These are phyloP conservation scores for Magnusiomyces tetraspermus DNA, from an alignment of 1,139 yeast genomes.

Conservation along the genomic window DNA sequence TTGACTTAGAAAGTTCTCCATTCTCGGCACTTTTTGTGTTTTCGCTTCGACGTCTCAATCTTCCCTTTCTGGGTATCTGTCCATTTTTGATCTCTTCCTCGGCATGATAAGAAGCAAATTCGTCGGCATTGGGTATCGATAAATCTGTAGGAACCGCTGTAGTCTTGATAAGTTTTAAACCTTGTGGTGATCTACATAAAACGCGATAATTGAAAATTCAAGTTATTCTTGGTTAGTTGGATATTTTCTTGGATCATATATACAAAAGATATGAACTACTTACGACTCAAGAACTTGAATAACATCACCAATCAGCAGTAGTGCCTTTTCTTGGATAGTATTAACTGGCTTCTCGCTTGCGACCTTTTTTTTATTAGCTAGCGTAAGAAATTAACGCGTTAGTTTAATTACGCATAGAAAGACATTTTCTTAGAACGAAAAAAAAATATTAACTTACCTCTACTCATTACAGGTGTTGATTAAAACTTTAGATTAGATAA, in stretches of 20 bases:
- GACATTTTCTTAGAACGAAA: no score
- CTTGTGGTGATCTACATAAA: constrained; percentile 9
- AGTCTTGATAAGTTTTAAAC: constrained; percentile 6
- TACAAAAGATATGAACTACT: not conserved
- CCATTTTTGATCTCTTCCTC: constrained; percentile 5
- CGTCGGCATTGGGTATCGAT: constrained; percentile 8
- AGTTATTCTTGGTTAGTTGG: no score
- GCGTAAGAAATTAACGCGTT: no score
- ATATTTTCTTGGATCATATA: no score
- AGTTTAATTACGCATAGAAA: no score
- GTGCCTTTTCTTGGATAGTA: constrained; percentile 1
- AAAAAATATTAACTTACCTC: no score
- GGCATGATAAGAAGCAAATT: constrained; percentile 4
- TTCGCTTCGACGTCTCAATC: constrained; percentile 5
- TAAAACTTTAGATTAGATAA: no score
- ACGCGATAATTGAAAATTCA: no score
- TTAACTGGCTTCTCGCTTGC: not conserved
- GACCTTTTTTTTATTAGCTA: no score
- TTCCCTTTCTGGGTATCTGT: not conserved
- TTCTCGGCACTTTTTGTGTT: not conserved
- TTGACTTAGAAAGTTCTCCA: constrained; percentile 2
- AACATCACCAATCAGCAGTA: constrained; percentile 4
- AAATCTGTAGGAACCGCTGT: constrained; percentile 13
- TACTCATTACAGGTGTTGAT: no score
- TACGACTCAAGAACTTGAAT: constrained; percentile 6